A percentile compares a stretch with the other conserved stretches of the same genome.
These are phyloP conservation scores for Sicyos baderoa DNA, from an alignment of 306 rosid genomes.

Conservation along the genomic window DNA sequence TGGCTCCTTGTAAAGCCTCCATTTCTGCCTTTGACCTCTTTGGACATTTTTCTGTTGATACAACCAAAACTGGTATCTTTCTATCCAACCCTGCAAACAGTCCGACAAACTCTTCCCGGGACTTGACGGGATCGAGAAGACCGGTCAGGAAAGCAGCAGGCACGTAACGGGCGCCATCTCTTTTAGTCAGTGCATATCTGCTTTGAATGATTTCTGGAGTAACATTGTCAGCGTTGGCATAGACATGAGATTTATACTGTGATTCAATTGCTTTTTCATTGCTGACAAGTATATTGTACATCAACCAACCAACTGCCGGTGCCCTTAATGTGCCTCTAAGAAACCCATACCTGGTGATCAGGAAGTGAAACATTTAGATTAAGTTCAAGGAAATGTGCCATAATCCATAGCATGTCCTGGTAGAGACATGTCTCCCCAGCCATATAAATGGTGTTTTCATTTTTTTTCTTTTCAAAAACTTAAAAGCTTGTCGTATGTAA, in stretches of 20 bases:
- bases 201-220: slow-evolving; percentile 64
- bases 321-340: slow-evolving; percentile 83
- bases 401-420: background rate
- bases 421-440: background rate
- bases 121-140: slow-evolving; percentile 60
- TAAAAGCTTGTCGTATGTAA: background rate
- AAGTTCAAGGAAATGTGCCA: background rate
- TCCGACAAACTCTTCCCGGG: slow-evolving; percentile 77
- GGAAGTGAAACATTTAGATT: slow-evolving; percentile 19
- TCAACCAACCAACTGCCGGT: slow-evolving; percentile 97
- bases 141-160: slow-evolving; percentile 92
- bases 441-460: background rate
- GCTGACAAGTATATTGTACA: slow-evolving; percentile 92
- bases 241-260: slow-evolving; percentile 87
- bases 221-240: slow-evolving; percentile 75
- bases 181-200: slow-evolving; percentile 67
- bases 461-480: too few species aligned
- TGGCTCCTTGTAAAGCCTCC: slow-evolving; percentile 81
- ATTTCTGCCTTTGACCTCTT: slow-evolving; percentile 94
- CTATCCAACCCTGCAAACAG: slow-evolving; percentile 64
- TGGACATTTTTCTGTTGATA: slow-evolving; percentile 65
- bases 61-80: slow-evolving; percentile 56
- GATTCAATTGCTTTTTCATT: slow-evolving; percentile 81
- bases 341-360: slow-evolving; percentile 60
- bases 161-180: slow-evolving; percentile 73